Percentiles rank a stretch among this genome's conserved stretches.
Conservation (phyloP, 495 filamentous ascomycete genomes). For the Parachaetomium inaequale region DNA sequence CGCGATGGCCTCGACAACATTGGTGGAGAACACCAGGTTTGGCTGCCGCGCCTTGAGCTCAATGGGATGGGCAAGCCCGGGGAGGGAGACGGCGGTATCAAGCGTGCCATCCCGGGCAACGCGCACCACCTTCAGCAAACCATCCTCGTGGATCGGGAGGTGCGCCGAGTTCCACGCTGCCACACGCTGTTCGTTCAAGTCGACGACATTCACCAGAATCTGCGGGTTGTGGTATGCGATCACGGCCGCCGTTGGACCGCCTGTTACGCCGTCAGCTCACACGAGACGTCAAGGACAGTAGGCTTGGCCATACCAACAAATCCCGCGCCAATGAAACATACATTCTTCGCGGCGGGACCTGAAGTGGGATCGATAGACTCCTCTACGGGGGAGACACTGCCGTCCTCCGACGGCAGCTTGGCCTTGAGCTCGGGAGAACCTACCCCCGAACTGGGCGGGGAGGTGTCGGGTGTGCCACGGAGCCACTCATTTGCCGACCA, state of each 20-base stretch:
- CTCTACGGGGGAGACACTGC: conserved; percentile 9
- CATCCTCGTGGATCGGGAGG: conserved; percentile 76
- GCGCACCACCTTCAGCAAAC: conserved; percentile 62
- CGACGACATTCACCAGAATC: conserved; percentile 67
- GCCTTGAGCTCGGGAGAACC: conserved; percentile 27
- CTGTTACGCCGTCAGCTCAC: conserved; percentile 33
- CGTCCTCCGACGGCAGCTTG: conserved; percentile 9
- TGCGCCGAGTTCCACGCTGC: conserved; percentile 67
- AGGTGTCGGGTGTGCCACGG: conserved; percentile 23
- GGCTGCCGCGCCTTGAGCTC: conserved; percentile 38
- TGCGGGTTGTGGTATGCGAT: conserved; percentile 69
- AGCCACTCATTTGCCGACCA: conserved; percentile 26
- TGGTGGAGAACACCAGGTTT: conserved; percentile 71
- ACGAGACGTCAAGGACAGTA: not conserved
- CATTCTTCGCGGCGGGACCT: conserved; percentile 42
- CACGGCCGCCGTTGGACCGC: conserved; percentile 72
- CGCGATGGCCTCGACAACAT: conserved; percentile 56
- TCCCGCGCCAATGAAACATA: conserved; percentile 36
- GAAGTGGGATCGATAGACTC: not conserved
- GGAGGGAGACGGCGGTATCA: conserved; percentile 23
- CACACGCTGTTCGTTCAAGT: conserved; percentile 62
- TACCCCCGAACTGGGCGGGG: conserved; percentile 25
- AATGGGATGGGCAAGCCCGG: conserved; percentile 17
- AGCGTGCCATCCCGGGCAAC: conserved; percentile 55
- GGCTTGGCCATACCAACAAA: conserved; percentile 28